A percentile compares a stretch with the other conserved stretches of the same genome.
Evolutionary conservation across 192 early-diverging fungal genomes (phyloP).

Genomic region (Podila horticola): DNA sequence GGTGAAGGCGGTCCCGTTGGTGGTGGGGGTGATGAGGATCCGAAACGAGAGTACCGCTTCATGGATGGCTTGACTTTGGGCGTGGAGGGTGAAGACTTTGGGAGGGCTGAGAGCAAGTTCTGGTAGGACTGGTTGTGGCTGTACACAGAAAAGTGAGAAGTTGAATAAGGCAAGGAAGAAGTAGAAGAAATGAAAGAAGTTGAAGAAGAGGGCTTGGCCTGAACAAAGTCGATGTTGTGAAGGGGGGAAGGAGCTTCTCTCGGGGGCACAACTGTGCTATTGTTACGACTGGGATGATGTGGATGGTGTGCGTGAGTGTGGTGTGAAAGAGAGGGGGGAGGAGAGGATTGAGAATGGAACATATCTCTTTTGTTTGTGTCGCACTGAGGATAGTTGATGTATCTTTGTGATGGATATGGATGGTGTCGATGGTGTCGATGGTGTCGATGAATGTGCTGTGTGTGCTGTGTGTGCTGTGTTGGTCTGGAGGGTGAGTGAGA

Average conservation of each 20-base stretch:
- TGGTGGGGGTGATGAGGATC: neutral
- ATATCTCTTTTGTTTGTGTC: too few species aligned
- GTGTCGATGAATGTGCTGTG: neutral
- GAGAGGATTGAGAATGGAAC: conserved; percentile 5
- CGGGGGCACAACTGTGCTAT: neutral
- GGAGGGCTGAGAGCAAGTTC: neutral
- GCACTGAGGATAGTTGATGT: neutral
- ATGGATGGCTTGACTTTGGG: neutral
- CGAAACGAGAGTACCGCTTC: neutral
- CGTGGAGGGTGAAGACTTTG: neutral
- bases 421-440: neutral
- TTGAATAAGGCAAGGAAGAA: neutral
- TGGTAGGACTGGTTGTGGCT: neutral
- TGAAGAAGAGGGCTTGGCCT: neutral
- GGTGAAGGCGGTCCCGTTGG: too few species aligned
- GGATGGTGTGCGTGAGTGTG: neutral
- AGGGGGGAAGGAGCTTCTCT: neutral
- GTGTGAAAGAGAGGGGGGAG: neutral
- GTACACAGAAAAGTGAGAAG: neutral
- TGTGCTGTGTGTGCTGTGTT: neutral
- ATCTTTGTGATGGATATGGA: neutral
- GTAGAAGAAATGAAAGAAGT: neutral
- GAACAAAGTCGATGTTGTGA: neutral
- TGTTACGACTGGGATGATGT: neutral
- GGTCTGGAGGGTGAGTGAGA: conserved; percentile 25